Evolutionary conservation across 2,329 filamentous ascomycete genomes (phyloP), one percentile per base, ranked within the genome.

Genomic region (Fusarium siculi): DNA sequence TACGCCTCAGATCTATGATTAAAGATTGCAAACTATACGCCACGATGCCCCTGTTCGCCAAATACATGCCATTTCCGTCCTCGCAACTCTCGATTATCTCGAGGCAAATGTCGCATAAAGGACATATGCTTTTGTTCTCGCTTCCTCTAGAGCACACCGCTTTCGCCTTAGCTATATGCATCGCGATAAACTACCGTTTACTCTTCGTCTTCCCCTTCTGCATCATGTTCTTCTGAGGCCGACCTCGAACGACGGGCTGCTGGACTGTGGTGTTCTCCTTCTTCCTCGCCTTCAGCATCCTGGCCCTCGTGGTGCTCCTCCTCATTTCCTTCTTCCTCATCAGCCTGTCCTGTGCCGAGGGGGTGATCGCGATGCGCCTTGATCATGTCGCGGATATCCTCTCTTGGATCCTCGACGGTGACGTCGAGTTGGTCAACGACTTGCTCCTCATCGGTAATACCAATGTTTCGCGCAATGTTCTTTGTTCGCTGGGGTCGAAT

Each of bases 401-500:
- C 88, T 36, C 83, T 84, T 12, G 89, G 88, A 46, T 90, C 88
- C 37, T 86, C 83, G 19, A 92, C 83, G 14, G 82, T 84, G 30
- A 91, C 81, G 57, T 90, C 86, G 53, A 90, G 82, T 74, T 89
- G 85, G 73, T 91, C 88, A 18, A 90, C 82, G 43, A 85, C 84
- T 75, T 87, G 83, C 72, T 87, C 85, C 63, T 87, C 84, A 59
- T 87, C 84, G 40, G 87, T 85, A 40, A 85, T 79, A 64, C 85
- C 86, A 49, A 83, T 83, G 37, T 84, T 87, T 52, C 87, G 87
- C 50, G 88, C 86, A 72, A 91, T 90, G 77, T 90, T 90, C 84
- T 89, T 91, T 68, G 86, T 87, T 65, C 90, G 87, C 80, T 91
- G 90, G 36, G 89, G 89, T 49, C 89, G 85, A 76, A 93, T 89